Percentiles rank a stretch among this genome's conserved stretches.
phyloP scores from a whole-genome alignment of 257 asterid genomes.

The Solanum appendiculatum region DNA sequence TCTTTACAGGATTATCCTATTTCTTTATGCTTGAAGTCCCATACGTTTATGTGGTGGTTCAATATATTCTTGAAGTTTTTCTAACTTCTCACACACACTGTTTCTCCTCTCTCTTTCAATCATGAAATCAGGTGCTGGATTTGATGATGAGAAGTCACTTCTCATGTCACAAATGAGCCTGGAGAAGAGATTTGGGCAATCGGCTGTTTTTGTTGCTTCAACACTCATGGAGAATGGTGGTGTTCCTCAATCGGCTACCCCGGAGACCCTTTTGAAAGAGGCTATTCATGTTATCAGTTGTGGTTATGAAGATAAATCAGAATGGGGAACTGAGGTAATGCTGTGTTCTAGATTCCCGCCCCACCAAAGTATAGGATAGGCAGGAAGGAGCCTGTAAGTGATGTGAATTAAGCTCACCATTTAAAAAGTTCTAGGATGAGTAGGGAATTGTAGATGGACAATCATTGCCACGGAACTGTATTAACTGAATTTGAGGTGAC shows the following conservation, averaged over 20 bases:
- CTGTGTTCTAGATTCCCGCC: not conserved
- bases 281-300: slow-evolving; percentile 98
- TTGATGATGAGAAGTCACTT: slow-evolving; percentile 86
- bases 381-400: not conserved
- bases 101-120: not conserved
- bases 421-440: not conserved
- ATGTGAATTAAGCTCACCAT: not conserved
- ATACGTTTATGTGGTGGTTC: not conserved
- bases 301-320: slow-evolving; percentile 99
- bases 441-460: not conserved
- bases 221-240: slow-evolving; percentile 98
- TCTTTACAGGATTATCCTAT: not conserved
- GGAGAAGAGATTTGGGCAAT: slow-evolving; percentile 95
- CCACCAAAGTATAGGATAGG: not conserved
- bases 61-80: not conserved
- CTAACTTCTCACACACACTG: not conserved
- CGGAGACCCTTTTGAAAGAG: slow-evolving; percentile 90
- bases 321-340: slow-evolving; percentile 91
- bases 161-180: slow-evolving; percentile 95
- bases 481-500: not conserved
- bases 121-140: slow-evolving; percentile 63
- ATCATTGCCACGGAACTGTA: not conserved
- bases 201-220: slow-evolving; percentile 95
- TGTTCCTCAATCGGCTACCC: slow-evolving; percentile 88
- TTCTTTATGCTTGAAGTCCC: not conserved